Percentiles rank a stretch among this genome's conserved stretches.
Evolutionary conservation across 2,329 filamentous ascomycete species (phyloP).

Genomic region (Pochonia chlamydosporia): DNA sequence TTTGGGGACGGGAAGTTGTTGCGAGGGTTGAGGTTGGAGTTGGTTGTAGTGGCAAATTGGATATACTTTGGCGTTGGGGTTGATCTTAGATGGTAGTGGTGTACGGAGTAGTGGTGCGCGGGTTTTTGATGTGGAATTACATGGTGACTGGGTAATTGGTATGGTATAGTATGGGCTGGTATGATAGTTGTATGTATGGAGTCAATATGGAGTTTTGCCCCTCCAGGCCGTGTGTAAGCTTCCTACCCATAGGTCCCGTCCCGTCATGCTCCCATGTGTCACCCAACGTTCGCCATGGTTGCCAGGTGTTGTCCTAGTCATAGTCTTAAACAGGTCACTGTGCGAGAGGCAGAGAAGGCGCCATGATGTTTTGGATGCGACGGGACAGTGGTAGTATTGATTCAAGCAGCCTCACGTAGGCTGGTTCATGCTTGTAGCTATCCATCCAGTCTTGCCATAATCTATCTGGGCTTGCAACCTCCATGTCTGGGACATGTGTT

Average conservation of each 20-base stretch:
- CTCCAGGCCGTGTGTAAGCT: neutral
- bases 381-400: constrained; percentile 7
- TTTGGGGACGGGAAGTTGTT: too few relatives aligned
- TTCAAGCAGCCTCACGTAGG: constrained; percentile 6
- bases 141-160: too few relatives aligned
- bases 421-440: constrained; percentile 4
- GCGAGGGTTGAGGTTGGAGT: too few relatives aligned
- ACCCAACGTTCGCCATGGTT: neutral
- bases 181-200: too few relatives aligned
- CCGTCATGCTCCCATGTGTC: neutral
- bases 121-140: neutral
- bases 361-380: neutral
- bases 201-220: neutral
- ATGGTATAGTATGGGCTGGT: too few relatives aligned
- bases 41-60: neutral
- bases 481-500: neutral
- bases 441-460: constrained; percentile 3
- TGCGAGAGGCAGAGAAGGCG: neutral
- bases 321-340: neutral
- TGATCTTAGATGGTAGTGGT: neutral
- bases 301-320: neutral
- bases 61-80: too few relatives aligned
- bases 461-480: constrained; percentile 7
- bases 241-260: neutral
- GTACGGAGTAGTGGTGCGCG: neutral